A percentile compares a stretch with the other conserved stretches of the same genome.
Evolutionary conservation across 257 asterid genomes (phyloP).

Genomic region (Jacaranda copaia): DNA sequence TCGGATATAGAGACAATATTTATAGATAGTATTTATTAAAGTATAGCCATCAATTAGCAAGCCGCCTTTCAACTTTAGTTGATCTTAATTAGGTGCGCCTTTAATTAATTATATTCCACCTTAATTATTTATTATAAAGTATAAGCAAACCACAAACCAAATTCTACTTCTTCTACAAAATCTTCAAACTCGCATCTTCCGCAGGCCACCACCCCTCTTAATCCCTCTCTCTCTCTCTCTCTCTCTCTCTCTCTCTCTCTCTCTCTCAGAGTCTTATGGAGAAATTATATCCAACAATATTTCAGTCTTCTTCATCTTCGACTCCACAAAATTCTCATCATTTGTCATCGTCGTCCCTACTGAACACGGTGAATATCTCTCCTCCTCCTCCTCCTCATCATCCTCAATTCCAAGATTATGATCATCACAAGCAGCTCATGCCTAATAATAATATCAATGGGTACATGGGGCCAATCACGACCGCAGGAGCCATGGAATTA

Average conservation of each 20-base stretch:
- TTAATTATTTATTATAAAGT: slow-evolving; percentile 2
- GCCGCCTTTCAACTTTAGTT: slow-evolving; percentile 51
- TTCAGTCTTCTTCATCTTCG: slow-evolving; percentile 44
- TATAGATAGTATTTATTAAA: slow-evolving; percentile 31
- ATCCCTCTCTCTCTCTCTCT: not conserved
- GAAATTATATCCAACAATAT: slow-evolving; percentile 31
- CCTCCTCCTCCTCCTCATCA: slow-evolving; percentile 8
- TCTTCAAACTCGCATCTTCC: not conserved
- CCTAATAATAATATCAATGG: slow-evolving; percentile 8
- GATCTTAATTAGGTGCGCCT: not conserved
- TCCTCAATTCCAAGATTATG: not conserved
- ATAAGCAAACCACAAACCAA: slow-evolving; percentile 27
- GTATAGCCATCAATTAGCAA: slow-evolving; percentile 37
- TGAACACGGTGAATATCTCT: slow-evolving; percentile 17
- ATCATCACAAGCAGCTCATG: slow-evolving; percentile 1
- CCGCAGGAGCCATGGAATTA: not conserved
- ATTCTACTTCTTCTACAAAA: slow-evolving; percentile 23
- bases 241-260: slow-evolving; percentile 13
- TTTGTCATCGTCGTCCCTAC: not conserved
- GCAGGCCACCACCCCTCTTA: not conserved
- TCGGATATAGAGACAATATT: not conserved
- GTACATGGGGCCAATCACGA: slow-evolving; percentile 10
- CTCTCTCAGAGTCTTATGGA: slow-evolving; percentile 48
- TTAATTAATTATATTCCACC: not conserved
- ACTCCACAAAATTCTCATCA: slow-evolving; percentile 32